These are phyloP conservation scores for Epichloe coenophiala DNA, from an alignment of 2,329 filamentous ascomycete species.

Conservation along the genomic window DNA sequence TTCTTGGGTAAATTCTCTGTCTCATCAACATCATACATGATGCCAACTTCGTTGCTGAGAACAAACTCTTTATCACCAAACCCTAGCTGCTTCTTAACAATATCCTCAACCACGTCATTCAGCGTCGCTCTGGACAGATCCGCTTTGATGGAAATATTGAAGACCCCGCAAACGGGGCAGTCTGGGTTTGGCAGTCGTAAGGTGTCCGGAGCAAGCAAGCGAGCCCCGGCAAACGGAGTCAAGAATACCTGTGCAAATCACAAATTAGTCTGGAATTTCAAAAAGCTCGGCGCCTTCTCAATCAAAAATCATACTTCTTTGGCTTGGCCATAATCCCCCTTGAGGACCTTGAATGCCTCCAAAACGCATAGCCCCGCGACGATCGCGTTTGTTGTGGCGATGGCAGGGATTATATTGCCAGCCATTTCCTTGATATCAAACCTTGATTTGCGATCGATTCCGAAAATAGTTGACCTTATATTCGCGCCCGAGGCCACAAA, in stretches of 20 bases:
- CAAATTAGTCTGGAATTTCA: conserved; percentile 3
- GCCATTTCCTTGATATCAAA: conserved; percentile 99
- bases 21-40: conserved; percentile 84
- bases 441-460: conserved; percentile 74
- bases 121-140: conserved; percentile 63
- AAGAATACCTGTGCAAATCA: conserved; percentile 53
- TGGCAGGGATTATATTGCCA: conserved; percentile 96
- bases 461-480: conserved; percentile 76
- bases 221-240: conserved; percentile 48
- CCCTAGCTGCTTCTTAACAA: conserved; percentile 56
- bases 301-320: conserved; percentile 47
- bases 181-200: conserved; percentile 57
- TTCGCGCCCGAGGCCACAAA: conserved; percentile 90
- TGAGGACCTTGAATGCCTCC: conserved; percentile 82
- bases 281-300: neutral
- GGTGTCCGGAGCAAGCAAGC: conserved; percentile 44
- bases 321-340: conserved; percentile 54
- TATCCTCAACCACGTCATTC: conserved; percentile 61
- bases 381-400: conserved; percentile 95
- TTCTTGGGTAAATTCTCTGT: conserved; percentile 75
- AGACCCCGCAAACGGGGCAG: conserved; percentile 72
- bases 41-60: conserved; percentile 56
- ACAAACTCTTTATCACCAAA: conserved; percentile 71
- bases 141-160: conserved; percentile 51
- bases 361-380: conserved; percentile 86